phyloP scores from a whole-genome alignment of 2,329 filamentous ascomycete genomes.

The Arachnomyces sp. region DNA sequence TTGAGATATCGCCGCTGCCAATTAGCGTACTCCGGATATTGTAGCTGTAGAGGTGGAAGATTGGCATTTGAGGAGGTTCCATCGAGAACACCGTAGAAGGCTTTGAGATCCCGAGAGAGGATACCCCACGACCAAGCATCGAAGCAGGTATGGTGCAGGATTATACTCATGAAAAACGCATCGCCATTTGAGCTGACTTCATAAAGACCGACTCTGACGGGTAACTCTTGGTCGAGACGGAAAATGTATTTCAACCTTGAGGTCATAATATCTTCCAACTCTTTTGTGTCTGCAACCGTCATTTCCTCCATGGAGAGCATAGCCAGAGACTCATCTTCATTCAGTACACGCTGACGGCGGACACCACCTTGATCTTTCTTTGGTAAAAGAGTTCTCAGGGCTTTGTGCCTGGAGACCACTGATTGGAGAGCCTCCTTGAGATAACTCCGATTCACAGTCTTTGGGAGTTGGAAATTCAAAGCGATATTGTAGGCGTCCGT shows the following conservation, averaged over 20 bases:
- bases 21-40: constrained; percentile 1
- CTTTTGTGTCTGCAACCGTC: neutral
- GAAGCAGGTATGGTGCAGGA: constrained; percentile 1
- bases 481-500: constrained; percentile 1
- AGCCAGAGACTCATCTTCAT: neutral
- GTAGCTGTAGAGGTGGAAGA: neutral
- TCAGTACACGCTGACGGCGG: neutral
- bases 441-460: neutral
- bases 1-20: neutral
- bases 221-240: neutral
- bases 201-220: neutral
- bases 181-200: neutral
- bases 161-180: neutral
- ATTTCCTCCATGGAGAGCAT: neutral
- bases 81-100: neutral
- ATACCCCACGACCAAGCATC: neutral
- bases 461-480: neutral
- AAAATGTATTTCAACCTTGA: neutral
- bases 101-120: neutral
- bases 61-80: neutral
- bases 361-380: neutral
- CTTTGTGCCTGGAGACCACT: neutral
- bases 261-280: neutral
- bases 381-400: neutral
- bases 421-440: neutral